Conservation (phyloP, 345 rosid species). For the Populus alba region DNA sequence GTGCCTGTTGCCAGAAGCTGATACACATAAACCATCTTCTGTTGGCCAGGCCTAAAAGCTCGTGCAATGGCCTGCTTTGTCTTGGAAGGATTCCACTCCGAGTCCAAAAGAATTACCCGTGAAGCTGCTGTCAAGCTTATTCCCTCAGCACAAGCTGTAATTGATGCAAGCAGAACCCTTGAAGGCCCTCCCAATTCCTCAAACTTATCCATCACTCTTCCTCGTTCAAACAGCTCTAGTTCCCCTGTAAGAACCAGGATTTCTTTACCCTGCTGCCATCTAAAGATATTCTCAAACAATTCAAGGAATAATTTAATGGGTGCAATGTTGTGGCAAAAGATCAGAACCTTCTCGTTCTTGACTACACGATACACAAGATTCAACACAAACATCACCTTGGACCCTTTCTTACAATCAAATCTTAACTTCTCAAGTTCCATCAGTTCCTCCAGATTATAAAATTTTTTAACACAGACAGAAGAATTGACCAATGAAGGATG, state of each 20-base stretch:
- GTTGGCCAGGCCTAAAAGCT: constrained; percentile 91
- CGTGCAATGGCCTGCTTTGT: constrained; percentile 94
- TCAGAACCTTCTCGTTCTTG: constrained; percentile 66
- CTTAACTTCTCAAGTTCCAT: constrained; percentile 53
- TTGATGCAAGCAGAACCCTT: constrained; percentile 71
- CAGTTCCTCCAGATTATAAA: constrained; percentile 49
- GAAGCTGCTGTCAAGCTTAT: constrained; percentile 98
- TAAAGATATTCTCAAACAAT: constrained; percentile 61
- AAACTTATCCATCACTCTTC: constrained; percentile 74
- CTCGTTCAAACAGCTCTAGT: constrained; percentile 80
- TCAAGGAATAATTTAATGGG: constrained; percentile 68
- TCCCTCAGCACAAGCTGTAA: constrained; percentile 95
- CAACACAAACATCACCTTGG: constrained; percentile 87
- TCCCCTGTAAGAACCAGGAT: constrained; percentile 76
- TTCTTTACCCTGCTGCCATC: constrained; percentile 79
- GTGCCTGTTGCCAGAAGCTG: constrained; percentile 79
- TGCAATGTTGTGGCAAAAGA: constrained; percentile 93
- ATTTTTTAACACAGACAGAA: constrained; percentile 60
- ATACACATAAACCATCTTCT: constrained; percentile 81
- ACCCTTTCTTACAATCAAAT: constrained; percentile 60
- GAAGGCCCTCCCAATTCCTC: constrained; percentile 69
- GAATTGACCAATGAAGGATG: constrained; percentile 80
- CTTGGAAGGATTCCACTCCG: constrained; percentile 95
- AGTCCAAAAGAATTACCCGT: constrained; percentile 69
- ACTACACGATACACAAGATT: constrained; percentile 76